Evolutionary conservation across 768 basidiomycete genomes (phyloP).

Genomic region (Auriscalpium microsporum): DNA sequence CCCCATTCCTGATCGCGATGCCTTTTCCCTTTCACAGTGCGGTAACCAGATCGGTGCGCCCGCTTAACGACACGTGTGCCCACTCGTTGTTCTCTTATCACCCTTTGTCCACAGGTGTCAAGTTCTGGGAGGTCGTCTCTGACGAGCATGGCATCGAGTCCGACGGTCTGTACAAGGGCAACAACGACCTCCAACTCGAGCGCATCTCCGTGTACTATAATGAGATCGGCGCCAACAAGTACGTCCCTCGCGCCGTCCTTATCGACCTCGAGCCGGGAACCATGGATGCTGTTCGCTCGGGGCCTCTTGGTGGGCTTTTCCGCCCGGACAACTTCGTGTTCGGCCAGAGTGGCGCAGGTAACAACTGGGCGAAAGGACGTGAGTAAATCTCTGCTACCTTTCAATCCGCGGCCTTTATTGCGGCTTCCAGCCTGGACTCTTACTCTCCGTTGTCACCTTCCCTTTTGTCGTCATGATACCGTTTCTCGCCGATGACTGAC

Average conservation of each 20-base stretch:
- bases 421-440: conserved; percentile 1
- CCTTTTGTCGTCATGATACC: conserved; percentile 13
- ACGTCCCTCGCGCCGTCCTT: conserved; percentile 96
- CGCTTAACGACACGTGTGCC: conserved; percentile 12
- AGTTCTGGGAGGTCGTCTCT: conserved; percentile 97
- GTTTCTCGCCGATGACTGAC: conserved; percentile 7
- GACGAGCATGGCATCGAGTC: conserved; percentile 96
- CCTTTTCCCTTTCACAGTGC: conserved; percentile 46
- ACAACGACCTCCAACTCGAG: conserved; percentile 91
- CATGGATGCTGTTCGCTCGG: conserved; percentile 88
- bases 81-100: conserved; percentile 1
- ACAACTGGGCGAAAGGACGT: conserved; percentile 99
- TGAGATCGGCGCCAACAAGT: conserved; percentile 90
- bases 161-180: conserved; percentile 92
- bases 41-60: conserved; percentile 97
- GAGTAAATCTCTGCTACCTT: conserved; percentile 31
- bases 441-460: conserved; percentile 7
- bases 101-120: conserved; percentile 53
- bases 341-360: conserved; percentile 95
- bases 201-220: conserved; percentile 98
- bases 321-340: conserved; percentile 98
- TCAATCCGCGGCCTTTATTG: neutral
- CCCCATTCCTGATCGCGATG: conserved; percentile 7
- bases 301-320: conserved; percentile 87
- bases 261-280: conserved; percentile 98